These are phyloP conservation scores for Byssoonygena ceratinophila DNA, from an alignment of 2,329 filamentous ascomycete species.

Conservation along the genomic window DNA sequence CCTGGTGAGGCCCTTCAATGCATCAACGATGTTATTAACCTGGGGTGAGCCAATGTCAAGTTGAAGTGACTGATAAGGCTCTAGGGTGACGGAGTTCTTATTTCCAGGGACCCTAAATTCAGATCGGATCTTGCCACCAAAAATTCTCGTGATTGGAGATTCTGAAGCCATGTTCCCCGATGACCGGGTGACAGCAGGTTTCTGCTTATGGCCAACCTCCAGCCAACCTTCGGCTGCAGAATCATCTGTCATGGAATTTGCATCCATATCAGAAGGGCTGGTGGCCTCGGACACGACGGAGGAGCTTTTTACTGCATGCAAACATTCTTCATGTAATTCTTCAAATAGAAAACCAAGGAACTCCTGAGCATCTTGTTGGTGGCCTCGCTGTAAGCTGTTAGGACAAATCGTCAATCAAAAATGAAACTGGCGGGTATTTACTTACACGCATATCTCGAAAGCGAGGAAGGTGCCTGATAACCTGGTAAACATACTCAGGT, in stretches of 20 bases:
- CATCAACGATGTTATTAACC: constrained; percentile 84
- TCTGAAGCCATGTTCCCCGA: constrained; percentile 62
- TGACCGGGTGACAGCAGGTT: constrained; percentile 71
- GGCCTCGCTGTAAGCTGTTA: constrained; percentile 55
- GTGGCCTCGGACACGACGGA: constrained; percentile 36
- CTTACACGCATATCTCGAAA: constrained; percentile 86
- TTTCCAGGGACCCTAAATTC: constrained; percentile 77
- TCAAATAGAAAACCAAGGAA: constrained; percentile 90
- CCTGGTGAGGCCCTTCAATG: constrained; percentile 70
- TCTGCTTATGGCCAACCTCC: constrained; percentile 88
- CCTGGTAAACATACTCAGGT: constrained; percentile 90
- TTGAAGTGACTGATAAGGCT: constrained; percentile 89
- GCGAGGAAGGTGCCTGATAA: constrained; percentile 72
- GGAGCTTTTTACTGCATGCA: constrained; percentile 56
- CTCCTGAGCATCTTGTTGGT: constrained; percentile 96
- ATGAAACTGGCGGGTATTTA: constrained; percentile 14
- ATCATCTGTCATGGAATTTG: constrained; percentile 24
- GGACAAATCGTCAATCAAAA: constrained; percentile 1
- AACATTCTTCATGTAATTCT: constrained; percentile 85
- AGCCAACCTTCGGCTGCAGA: constrained; percentile 63
- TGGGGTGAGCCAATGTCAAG: constrained; percentile 83
- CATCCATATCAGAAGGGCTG: constrained; percentile 36
- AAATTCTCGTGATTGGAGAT: constrained; percentile 87
- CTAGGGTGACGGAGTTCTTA: constrained; percentile 81
- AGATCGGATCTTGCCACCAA: constrained; percentile 80